phyloP scores from a whole-genome alignment of 305 asterid genomes.

The Plantago coronopus region DNA sequence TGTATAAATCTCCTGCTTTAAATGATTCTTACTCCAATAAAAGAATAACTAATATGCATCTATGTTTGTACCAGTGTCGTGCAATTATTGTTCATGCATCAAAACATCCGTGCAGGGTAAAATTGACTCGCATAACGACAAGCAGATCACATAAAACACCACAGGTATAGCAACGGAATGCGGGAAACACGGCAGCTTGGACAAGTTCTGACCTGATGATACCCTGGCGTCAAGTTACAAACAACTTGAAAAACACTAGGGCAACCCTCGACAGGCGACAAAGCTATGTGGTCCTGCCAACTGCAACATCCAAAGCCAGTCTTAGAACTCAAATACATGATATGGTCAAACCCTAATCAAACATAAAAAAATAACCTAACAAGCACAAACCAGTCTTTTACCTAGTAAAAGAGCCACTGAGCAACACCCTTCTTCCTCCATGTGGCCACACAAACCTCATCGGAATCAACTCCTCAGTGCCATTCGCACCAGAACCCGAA shows the following conservation, averaged over 20 bases:
- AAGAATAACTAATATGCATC: conserved; percentile 3
- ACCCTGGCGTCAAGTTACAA: conserved; percentile 48
- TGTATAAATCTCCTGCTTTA: no score
- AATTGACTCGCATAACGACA: neutral
- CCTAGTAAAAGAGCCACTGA: conserved; percentile 93
- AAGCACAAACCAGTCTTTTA: conserved; percentile 29
- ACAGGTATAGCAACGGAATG: neutral
- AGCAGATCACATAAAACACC: neutral
- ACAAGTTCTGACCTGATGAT: conserved; percentile 45
- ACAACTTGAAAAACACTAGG: conserved; percentile 55
- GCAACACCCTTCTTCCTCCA: conserved; percentile 79
- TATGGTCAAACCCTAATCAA: neutral
- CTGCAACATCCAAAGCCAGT: conserved; percentile 13
- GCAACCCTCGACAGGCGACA: conserved; percentile 63
- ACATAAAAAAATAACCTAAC: neutral
- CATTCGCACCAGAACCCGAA: conserved; percentile 10
- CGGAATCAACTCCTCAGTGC: conserved; percentile 56
- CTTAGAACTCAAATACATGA: conserved; percentile 2
- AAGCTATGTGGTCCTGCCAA: conserved; percentile 50
- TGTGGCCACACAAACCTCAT: conserved; percentile 88
- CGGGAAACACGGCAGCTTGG: conserved; percentile 9
- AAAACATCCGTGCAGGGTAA: neutral
- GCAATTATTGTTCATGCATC: neutral
- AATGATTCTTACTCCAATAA: no score
- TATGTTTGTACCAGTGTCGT: neutral